A percentile compares a stretch with the other conserved stretches of the same genome.
These are phyloP conservation scores for Epichloe bromicola DNA, from an alignment of 2,329 filamentous ascomycete genomes.

Conservation along the genomic window DNA sequence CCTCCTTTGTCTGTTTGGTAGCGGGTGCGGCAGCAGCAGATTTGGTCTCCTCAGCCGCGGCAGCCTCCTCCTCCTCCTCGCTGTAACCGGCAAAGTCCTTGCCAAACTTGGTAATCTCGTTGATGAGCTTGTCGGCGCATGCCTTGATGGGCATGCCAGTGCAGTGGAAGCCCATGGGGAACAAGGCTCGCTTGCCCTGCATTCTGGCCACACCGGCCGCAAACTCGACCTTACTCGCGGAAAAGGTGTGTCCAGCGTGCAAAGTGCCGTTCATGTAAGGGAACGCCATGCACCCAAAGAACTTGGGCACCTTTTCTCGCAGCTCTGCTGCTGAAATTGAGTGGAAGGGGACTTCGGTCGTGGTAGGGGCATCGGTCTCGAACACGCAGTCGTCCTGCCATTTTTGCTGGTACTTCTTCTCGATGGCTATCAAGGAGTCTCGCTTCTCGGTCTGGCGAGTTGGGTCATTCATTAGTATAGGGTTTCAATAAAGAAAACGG, in stretches of 20 bases:
- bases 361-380: slow-evolving; percentile 72
- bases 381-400: slow-evolving; percentile 47
- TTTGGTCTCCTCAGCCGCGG: slow-evolving; percentile 34
- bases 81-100: slow-evolving; percentile 69
- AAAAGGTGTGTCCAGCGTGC: slow-evolving; percentile 88
- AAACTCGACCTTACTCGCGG: slow-evolving; percentile 87
- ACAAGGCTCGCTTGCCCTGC: slow-evolving; percentile 77
- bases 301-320: slow-evolving; percentile 75
- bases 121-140: slow-evolving; percentile 84
- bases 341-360: slow-evolving; percentile 61
- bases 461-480: not conserved
- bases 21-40: slow-evolving; percentile 24
- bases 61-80: slow-evolving; percentile 35
- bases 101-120: slow-evolving; percentile 83
- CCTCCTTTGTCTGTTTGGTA: slow-evolving; percentile 58
- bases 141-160: slow-evolving; percentile 98
- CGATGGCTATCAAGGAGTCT: slow-evolving; percentile 65
- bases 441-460: slow-evolving; percentile 63
- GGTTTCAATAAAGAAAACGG: not conserved
- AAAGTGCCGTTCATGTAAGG: slow-evolving; percentile 76
- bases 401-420: slow-evolving; percentile 85
- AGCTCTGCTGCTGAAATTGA: slow-evolving; percentile 62
- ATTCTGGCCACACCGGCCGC: slow-evolving; percentile 75
- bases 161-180: slow-evolving; percentile 83
- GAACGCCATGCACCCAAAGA: slow-evolving; percentile 52